phyloP scores from a whole-genome alignment of 2,329 filamentous ascomycete genomes.

The Aspergillus tubingensis region DNA sequence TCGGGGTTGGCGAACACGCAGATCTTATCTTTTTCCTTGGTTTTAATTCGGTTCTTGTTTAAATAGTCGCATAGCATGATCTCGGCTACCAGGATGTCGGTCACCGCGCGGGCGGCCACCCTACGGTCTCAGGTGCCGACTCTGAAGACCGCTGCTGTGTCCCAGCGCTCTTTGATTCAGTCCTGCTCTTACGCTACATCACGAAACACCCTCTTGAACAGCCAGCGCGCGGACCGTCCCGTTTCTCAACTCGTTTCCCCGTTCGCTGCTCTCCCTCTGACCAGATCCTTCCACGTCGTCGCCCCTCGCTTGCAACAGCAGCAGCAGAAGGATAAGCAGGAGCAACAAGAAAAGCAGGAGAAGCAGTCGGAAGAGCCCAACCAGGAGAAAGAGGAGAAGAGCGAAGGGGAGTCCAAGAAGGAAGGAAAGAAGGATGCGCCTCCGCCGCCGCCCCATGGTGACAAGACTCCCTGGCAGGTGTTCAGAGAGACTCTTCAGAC shows the following conservation, averaged over 20 bases:
- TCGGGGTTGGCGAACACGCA: constrained; percentile 21
- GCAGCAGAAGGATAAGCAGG: constrained; percentile 27
- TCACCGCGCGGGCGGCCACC: constrained; percentile 40
- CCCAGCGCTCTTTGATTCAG: constrained; percentile 38
- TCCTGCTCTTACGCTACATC: constrained; percentile 35
- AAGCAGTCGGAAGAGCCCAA: constrained; percentile 39
- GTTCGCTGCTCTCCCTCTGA: constrained; percentile 38
- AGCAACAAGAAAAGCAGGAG: constrained; percentile 38
- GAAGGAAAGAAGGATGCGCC: constrained; percentile 63
- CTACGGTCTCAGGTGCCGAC: constrained; percentile 37
- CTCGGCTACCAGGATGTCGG: constrained; percentile 39
- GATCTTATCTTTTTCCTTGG: background rate
- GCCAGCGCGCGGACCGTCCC: constrained; percentile 33
- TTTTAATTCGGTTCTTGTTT: background rate
- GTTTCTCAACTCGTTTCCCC: constrained; percentile 36
- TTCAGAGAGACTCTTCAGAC: constrained; percentile 94
- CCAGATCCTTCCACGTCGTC: constrained; percentile 41
- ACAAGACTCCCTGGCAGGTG: constrained; percentile 98
- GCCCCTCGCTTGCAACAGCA: constrained; percentile 36
- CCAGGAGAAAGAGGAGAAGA: constrained; percentile 43
- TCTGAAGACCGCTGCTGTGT: constrained; percentile 33
- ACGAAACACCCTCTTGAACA: constrained; percentile 33
- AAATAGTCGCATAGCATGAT: constrained; percentile 39
- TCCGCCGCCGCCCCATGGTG: constrained; percentile 90
- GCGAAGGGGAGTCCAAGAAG: constrained; percentile 52